Base-by-base conservation (phyloP, 371 early-diverging fungal genomes). In the Thermomucor indicae-seudaticae region DNA sequence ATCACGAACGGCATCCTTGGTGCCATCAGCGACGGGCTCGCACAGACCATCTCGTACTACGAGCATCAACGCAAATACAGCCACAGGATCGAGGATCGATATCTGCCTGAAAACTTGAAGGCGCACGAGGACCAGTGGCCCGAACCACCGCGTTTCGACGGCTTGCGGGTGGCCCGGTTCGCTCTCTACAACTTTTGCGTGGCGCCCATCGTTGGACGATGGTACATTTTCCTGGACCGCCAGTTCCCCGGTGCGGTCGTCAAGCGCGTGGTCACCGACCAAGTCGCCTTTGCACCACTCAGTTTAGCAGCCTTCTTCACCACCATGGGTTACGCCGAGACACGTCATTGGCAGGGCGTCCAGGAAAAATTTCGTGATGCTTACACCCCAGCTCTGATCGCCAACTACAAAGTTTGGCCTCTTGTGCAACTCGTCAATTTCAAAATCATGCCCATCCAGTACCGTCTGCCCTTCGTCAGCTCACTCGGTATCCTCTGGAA, bases 341-440 rank as follows among this genome's bases (percentile, higher is more conserved):
- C 81, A 0, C 67, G 75, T 4, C 57, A 65, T 49, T 53, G 75
- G 58, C 58, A 67, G 35, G 80, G 77, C 11, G 79, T 89, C 22
- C 69, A 79, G 51, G 70, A 78, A 14, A 88, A 88, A 40, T 67
- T 90, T 40, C 51, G 45, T 20, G 73, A 77, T 35, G 75, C 79
- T 11, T 89, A 78, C 56, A 8, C 65, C 34, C 70, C 83, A 1
- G 85, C 90, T 0, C 55, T 92, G 45, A 70, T 67, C n/a, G 82
- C 87, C n/a, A 89, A 89, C 45, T 92, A 89, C 48, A 76, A 76
- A 14, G 67, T 91, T 1, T 92, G 92, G 92, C 91, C 92, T 10
- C 53, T 77, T 4, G 90, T 88, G 6, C 92, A 91, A 60, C 61
- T 78, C 6, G 63, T 92, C 19, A 91, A 91, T 60, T 90, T 92